Evolutionary conservation across 2,329 filamentous ascomycete genomes (phyloP).

Genomic region (Venturia pyrina): DNA sequence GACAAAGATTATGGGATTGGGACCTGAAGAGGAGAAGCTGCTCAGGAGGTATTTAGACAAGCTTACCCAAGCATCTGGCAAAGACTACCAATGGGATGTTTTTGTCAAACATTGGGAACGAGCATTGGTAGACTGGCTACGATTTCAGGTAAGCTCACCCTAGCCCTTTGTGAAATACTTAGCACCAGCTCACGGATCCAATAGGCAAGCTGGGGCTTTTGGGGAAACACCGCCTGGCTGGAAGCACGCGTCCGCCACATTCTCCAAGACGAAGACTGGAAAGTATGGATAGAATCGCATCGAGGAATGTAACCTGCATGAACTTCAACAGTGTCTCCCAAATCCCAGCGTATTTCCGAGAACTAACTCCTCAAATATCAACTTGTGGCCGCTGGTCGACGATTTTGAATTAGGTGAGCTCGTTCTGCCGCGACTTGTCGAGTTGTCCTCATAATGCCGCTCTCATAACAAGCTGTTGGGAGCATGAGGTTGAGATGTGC

Average conservation of each 20-base stretch:
- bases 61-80: conserved; percentile 24
- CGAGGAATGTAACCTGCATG: neutral
- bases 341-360: no score
- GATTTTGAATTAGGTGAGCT: no score
- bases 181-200: conserved; percentile 49
- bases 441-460: no score
- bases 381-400: no score
- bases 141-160: conserved; percentile 22
- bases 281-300: neutral
- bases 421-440: no score
- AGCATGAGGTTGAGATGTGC: neutral
- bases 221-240: conserved; percentile 20
- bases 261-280: conserved; percentile 15
- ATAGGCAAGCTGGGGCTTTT: conserved; percentile 17
- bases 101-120: conserved; percentile 55
- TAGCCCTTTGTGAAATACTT: neutral
- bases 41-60: conserved; percentile 39
- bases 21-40: conserved; percentile 40
- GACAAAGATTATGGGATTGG: conserved; percentile 37
- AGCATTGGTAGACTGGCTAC: conserved; percentile 57
- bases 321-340: no score
- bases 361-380: no score
- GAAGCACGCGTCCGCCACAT: conserved; percentile 17
- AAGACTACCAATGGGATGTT: conserved; percentile 42
- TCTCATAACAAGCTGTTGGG: no score